Evolutionary conservation across 768 basidiomycete genomes (phyloP).

Genomic region (Polyporus arcularius): DNA sequence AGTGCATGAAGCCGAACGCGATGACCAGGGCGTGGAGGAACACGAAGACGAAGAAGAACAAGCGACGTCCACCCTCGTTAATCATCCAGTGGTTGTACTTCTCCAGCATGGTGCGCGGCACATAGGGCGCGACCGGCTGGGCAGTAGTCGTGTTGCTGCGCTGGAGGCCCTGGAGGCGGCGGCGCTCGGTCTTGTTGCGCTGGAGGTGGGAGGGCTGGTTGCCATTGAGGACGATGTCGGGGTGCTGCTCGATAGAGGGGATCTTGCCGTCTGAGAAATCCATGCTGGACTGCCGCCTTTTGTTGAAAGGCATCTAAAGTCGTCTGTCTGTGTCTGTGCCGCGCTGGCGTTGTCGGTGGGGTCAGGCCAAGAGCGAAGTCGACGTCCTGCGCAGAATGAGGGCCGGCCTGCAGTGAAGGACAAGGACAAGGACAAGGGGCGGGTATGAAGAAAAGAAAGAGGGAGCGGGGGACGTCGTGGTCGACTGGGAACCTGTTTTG

Average conservation of each 20-base stretch:
- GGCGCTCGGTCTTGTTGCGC: constrained; percentile 85
- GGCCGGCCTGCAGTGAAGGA: constrained; percentile 48
- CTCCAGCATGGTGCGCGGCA: constrained; percentile 43
- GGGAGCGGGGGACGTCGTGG: constrained; percentile 18
- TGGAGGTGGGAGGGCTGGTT: constrained; percentile 55
- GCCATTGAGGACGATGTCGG: constrained; percentile 33
- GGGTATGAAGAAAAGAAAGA: constrained; percentile 15
- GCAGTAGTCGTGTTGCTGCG: constrained; percentile 47
- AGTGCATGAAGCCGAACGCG: constrained; percentile 75
- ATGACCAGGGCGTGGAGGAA: constrained; percentile 80
- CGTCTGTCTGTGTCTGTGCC: not conserved
- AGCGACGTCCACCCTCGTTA: constrained; percentile 79
- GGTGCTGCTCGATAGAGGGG: constrained; percentile 53
- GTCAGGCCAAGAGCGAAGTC: constrained; percentile 16
- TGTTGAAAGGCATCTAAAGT: constrained; percentile 36
- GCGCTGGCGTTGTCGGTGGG: constrained; percentile 3
- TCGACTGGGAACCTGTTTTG: constrained; percentile 18
- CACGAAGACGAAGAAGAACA: constrained; percentile 83
- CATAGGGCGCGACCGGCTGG: constrained; percentile 31
- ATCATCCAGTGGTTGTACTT: constrained; percentile 84
- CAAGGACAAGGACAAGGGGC: constrained; percentile 6
- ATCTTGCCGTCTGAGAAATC: constrained; percentile 65
- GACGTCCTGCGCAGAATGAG: constrained; percentile 36
- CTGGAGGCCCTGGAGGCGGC: constrained; percentile 84
- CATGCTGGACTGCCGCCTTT: constrained; percentile 55